These are phyloP conservation scores for Climacium dendroides DNA, from an alignment of 225 moss, liverwort and hornwort species.

Conservation along the genomic window DNA sequence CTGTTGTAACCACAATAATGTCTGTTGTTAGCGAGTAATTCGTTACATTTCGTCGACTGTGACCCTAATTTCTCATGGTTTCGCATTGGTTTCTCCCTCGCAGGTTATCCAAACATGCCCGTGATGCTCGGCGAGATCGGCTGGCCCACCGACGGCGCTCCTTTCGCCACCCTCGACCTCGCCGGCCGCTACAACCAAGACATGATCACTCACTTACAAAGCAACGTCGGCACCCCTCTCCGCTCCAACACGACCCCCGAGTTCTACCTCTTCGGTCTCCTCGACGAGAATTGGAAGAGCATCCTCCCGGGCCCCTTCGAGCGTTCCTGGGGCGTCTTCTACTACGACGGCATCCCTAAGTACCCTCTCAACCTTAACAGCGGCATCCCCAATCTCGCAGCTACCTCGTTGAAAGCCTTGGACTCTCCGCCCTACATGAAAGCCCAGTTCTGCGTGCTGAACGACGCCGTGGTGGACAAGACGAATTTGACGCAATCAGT, in stretches of 20 bases:
- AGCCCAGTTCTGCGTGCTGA: neutral
- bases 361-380: constrained; percentile 24
- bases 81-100: neutral
- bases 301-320: constrained; percentile 29
- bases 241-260: neutral
- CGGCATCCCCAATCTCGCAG: neutral
- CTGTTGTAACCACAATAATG: neutral
- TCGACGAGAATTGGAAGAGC: constrained; percentile 46
- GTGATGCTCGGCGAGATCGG: constrained; percentile 65
- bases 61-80: neutral
- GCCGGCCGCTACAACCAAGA: constrained; percentile 20
- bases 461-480: neutral
- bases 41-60: neutral
- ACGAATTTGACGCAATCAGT: neutral
- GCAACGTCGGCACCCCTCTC: constrained; percentile 15
- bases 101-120: constrained; percentile 51
- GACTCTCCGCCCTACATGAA: constrained; percentile 1
- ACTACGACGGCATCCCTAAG: constrained; percentile 39
- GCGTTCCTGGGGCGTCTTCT: constrained; percentile 43
- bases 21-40: neutral
- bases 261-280: constrained; percentile 28
- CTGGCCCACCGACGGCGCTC: constrained; percentile 34
- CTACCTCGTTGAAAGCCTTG: neutral
- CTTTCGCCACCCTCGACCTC: neutral
- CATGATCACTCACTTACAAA: constrained; percentile 30